These are phyloP conservation scores for Aspergillus terreus DNA, from an alignment of 2,329 filamentous ascomycete genomes.

Conservation along the genomic window DNA sequence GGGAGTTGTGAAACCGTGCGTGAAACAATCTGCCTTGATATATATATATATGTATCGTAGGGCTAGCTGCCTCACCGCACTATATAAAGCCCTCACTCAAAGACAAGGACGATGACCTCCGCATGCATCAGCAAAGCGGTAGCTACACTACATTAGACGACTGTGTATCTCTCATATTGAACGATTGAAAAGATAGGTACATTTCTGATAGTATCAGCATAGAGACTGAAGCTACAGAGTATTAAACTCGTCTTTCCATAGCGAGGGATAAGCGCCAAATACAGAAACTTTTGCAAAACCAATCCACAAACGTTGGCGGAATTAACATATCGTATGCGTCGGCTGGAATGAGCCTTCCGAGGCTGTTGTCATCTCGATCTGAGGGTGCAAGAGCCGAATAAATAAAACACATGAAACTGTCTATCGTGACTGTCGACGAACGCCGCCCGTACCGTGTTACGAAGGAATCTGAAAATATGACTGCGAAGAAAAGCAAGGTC, in stretches of 20 bases:
- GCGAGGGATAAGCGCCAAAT: neutral
- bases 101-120: too few relatives aligned
- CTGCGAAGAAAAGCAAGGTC: conserved; percentile 21
- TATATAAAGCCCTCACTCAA: too few relatives aligned
- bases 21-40: too few relatives aligned
- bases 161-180: neutral
- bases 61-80: too few relatives aligned
- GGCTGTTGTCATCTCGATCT: neutral
- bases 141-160: neutral
- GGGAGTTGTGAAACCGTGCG: too few relatives aligned
- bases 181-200: neutral
- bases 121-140: too few relatives aligned
- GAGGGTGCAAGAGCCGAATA: conserved; percentile 1
- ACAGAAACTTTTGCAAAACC: neutral
- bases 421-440: conserved; percentile 36
- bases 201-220: neutral
- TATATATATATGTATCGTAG: too few relatives aligned
- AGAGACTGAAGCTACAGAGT: neutral
- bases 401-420: conserved; percentile 27
- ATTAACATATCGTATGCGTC: conserved; percentile 1
- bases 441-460: conserved; percentile 37
- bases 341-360: neutral
- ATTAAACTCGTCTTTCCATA: neutral
- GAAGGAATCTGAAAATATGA: conserved; percentile 20
- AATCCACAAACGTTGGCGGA: neutral